These are phyloP conservation scores for Darksidea phi DNA, from an alignment of 495 filamentous ascomycete species.

Conservation along the genomic window DNA sequence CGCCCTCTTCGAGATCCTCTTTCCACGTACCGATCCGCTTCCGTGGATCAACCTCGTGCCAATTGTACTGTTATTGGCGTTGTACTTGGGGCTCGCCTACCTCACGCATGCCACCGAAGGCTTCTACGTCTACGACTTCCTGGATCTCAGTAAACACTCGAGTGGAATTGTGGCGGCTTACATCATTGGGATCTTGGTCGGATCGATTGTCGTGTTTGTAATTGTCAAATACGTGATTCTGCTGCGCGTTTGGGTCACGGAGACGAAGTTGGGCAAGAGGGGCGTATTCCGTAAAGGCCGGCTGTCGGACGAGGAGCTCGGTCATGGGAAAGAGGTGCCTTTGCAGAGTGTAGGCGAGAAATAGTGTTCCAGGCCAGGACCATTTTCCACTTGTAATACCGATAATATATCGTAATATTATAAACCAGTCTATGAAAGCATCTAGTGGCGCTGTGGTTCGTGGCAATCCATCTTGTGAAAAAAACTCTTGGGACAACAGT, in stretches of 20 bases:
- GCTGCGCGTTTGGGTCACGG: slow-evolving; percentile 52
- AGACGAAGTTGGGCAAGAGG: slow-evolving; percentile 49
- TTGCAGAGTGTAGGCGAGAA: slow-evolving; percentile 13
- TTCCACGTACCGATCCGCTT: slow-evolving; percentile 58
- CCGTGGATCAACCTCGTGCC: slow-evolving; percentile 55
- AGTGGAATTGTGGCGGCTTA: slow-evolving; percentile 53
- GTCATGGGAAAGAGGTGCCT: slow-evolving; percentile 15
- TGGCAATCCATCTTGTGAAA: no score
- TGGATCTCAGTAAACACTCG: slow-evolving; percentile 40
- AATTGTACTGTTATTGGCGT: slow-evolving; percentile 59
- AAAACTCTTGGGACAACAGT: no score
- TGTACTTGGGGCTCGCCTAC: slow-evolving; percentile 72
- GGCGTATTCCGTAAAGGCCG: slow-evolving; percentile 47
- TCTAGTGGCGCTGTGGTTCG: no score
- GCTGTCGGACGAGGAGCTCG: slow-evolving; percentile 4
- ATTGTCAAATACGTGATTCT: slow-evolving; percentile 52
- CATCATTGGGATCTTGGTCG: slow-evolving; percentile 63
- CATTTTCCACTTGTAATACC: no score
- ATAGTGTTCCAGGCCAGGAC: not conserved
- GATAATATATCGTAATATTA: no score
- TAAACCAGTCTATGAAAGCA: no score
- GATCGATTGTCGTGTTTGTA: slow-evolving; percentile 61
- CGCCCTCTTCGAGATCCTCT: slow-evolving; percentile 65
- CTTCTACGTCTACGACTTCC: slow-evolving; percentile 64
- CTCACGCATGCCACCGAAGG: slow-evolving; percentile 63